Evolutionary conservation across 805 yeast genomes (phyloP).

Genomic region (Metschnikowia peoriensis): DNA sequence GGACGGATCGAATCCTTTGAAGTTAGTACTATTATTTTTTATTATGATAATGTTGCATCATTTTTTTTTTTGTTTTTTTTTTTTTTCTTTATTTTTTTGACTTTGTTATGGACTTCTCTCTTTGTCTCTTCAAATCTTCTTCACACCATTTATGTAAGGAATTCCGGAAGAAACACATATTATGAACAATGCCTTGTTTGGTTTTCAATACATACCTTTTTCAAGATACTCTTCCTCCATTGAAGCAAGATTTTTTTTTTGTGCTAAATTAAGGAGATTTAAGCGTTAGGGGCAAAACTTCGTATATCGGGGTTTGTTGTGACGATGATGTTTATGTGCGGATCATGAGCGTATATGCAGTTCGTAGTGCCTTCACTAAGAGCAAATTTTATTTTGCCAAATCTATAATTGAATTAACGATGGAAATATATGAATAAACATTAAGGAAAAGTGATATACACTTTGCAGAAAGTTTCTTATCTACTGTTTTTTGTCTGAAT

Average conservation of each 20-base stretch:
- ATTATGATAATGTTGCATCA: too few species aligned
- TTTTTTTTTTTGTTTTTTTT: too few species aligned
- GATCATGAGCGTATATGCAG: background rate
- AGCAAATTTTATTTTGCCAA: background rate
- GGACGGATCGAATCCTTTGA: conserved; percentile 37
- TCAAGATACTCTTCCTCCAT: conserved; percentile 9
- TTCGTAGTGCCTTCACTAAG: background rate
- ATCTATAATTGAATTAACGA: too few species aligned
- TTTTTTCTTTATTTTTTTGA: background rate
- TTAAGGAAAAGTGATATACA: too few species aligned
- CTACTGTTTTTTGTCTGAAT: too few species aligned
- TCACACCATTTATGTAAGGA: background rate
- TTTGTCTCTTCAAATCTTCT: background rate
- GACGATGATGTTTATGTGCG: background rate
- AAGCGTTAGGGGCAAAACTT: background rate
- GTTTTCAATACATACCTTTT: conserved; percentile 8
- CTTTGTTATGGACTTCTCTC: background rate
- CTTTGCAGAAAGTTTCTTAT: too few species aligned
- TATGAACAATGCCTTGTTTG: background rate
- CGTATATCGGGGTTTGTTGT: background rate
- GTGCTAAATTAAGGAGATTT: background rate
- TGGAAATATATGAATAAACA: too few species aligned
- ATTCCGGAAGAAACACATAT: too few species aligned
- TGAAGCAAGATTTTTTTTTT: background rate
- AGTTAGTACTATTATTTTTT: conserved; percentile 9